A percentile compares a stretch with the other conserved stretches of the same genome.
Evolutionary conservation across 345 rosid species (phyloP).

Genomic region (Citrus mangshanensis): DNA sequence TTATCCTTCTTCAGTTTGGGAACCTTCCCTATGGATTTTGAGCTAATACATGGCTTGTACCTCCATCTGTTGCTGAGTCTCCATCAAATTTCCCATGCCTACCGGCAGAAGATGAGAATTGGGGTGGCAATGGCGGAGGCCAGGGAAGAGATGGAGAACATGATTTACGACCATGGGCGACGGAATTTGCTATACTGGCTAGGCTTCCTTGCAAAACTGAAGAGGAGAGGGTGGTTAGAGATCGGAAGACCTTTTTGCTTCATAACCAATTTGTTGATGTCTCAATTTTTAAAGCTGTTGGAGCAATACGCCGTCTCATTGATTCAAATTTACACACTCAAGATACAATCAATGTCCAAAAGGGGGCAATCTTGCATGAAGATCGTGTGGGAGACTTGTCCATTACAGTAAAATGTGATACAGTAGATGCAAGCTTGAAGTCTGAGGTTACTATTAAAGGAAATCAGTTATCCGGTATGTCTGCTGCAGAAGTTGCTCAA

Average conservation of each 20-base stretch:
- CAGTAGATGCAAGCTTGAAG: slow-evolving; percentile 31
- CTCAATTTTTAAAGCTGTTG: slow-evolving; percentile 55
- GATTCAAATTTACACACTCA: slow-evolving; percentile 25
- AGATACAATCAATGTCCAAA: slow-evolving; percentile 12
- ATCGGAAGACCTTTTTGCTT: slow-evolving; percentile 61
- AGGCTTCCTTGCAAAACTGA: slow-evolving; percentile 60
- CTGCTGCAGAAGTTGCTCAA: slow-evolving; percentile 34
- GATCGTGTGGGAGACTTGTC: slow-evolving; percentile 54
- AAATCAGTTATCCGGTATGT: slow-evolving; percentile 22
- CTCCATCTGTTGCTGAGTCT: slow-evolving; percentile 46
- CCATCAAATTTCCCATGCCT: slow-evolving; percentile 38
- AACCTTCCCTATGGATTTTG: too few species aligned
- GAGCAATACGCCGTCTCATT: slow-evolving; percentile 30
- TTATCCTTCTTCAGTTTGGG: too few species aligned
- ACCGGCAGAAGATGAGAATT: slow-evolving; percentile 54
- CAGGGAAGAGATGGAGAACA: slow-evolving; percentile 52
- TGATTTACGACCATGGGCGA: slow-evolving; percentile 65
- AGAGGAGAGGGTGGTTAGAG: slow-evolving; percentile 61
- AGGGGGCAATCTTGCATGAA: slow-evolving; percentile 32
- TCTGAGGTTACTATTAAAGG: slow-evolving; percentile 22
- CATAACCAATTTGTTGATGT: slow-evolving; percentile 59
- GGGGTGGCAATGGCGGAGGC: slow-evolving; percentile 76
- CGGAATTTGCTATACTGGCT: slow-evolving; percentile 57
- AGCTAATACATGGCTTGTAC: slow-evolving; percentile 67
- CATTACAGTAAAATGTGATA: slow-evolving; percentile 43